Evolutionary conservation across 257 asterid species (phyloP), one percentile per base, ranked within the genome.

Genomic region (Misopates orontium): DNA sequence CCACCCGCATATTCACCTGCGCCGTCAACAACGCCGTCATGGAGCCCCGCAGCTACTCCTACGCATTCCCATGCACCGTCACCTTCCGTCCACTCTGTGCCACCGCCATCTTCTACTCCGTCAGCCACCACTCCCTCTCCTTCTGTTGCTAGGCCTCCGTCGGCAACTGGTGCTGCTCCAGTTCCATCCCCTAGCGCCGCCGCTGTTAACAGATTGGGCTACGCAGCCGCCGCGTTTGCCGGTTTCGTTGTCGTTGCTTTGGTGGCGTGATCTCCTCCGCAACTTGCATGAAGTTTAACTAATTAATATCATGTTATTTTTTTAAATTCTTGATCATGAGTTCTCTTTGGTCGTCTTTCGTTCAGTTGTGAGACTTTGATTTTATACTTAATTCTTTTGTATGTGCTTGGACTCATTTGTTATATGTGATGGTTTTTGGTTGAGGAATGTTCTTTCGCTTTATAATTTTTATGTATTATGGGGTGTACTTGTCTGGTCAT

Each of bases 81-180:
- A 9, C 20, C 41, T 10, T 80, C 84, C 0, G 31, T 72, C 62
- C 80, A 78, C 10, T 74, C 36, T n/a, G n/a, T n/a, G 36, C 36
- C 36, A 7, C 36, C 36, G 3, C 36, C 36, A 28, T 3, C 36
- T 28, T 28, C 36, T 28, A 28, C 78, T 28, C 71, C 77, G 13
- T 44, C 74, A 14, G 13, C 61, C 40, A 0, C 42, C 20, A 10
- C 83, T 36, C 79, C 82, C 0, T 61, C 85, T 10, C 78, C 85
- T 0, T 77, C 79, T 8, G 50, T 61, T 8, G 56, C 77, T 5
- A 0, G 22, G 19, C 50, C 80, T 36, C 85, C 83, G 1, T 55
- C 71, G 23, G 36, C n/a, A n/a, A n/a, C 19, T 44, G 66, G 2
- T 56, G 40, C 0, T 20, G 64, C 73, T 25, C 78, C 73, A 1